A percentile compares a stretch with the other conserved stretches of the same genome.
Evolutionary conservation across 495 filamentous ascomycete genomes (phyloP).

Genomic region (Hamigera avellanea): DNA sequence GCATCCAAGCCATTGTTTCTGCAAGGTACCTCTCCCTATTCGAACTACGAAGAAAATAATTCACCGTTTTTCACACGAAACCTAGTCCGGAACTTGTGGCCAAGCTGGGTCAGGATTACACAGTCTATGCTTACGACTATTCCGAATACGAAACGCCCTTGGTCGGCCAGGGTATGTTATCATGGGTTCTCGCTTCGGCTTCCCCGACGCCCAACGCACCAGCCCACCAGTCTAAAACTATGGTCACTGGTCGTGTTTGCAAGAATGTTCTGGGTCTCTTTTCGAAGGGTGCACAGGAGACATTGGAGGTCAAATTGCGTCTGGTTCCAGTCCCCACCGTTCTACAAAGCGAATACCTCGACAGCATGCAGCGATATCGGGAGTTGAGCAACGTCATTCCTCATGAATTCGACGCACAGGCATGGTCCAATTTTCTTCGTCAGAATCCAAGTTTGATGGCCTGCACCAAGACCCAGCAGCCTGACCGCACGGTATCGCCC

Average conservation of each 20-base stretch:
- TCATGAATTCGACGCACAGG: constrained; percentile 53
- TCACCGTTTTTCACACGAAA: constrained; percentile 9
- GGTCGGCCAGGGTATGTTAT: constrained; percentile 93
- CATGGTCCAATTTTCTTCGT: constrained; percentile 55
- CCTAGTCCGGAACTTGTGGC: constrained; percentile 78
- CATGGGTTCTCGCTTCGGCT: constrained; percentile 61
- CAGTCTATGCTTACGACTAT: constrained; percentile 92
- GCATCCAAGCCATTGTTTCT: constrained; percentile 73
- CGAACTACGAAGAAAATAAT: constrained; percentile 3
- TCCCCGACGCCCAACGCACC: constrained; percentile 42
- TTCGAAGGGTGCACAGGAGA: constrained; percentile 73
- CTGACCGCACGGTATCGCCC: constrained; percentile 23
- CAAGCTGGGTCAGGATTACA: constrained; percentile 79
- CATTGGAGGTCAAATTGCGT: constrained; percentile 85
- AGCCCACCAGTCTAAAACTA: constrained; percentile 50
- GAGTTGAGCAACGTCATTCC: constrained; percentile 49
- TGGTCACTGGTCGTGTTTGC: constrained; percentile 85
- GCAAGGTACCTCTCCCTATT: constrained; percentile 39
- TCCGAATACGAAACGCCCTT: constrained; percentile 88
- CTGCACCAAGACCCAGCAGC: constrained; percentile 14
- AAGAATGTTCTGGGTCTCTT: constrained; percentile 77
- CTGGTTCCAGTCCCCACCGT: constrained; percentile 71
- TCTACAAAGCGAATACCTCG: constrained; percentile 56
- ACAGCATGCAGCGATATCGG: constrained; percentile 49
- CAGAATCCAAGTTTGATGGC: constrained; percentile 43